A percentile compares a stretch with the other conserved stretches of the same genome.
phyloP scores from a whole-genome alignment of 768 basidiomycete species.

The Cubamyces lactineus region DNA sequence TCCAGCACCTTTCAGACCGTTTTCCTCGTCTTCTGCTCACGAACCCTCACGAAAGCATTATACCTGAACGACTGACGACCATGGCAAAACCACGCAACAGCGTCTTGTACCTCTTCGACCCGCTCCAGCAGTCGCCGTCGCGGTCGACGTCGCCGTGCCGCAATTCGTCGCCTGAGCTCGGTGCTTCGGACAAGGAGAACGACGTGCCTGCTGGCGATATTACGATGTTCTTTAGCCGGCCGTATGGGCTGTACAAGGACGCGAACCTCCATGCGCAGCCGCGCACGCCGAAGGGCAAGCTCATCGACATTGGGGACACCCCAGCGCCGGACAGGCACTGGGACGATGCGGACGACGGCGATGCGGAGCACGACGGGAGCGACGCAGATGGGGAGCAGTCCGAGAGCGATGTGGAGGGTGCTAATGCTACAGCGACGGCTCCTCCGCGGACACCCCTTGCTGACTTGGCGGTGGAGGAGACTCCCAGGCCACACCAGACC shows the following conservation, averaged over 20 bases:
- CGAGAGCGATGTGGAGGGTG: slow-evolving; percentile 11
- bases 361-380: slow-evolving; percentile 17
- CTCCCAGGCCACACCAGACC: slow-evolving; percentile 13
- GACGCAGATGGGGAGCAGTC: slow-evolving; percentile 19
- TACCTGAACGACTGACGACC: neutral
- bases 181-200: slow-evolving; percentile 40
- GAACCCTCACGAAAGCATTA: slow-evolving; percentile 13
- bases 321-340: slow-evolving; percentile 11
- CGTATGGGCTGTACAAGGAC: slow-evolving; percentile 26
- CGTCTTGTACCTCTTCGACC: slow-evolving; percentile 39
- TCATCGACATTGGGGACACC: slow-evolving; percentile 37
- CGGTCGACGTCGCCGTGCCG: slow-evolving; percentile 30
- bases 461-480: slow-evolving; percentile 28
- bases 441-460: slow-evolving; percentile 25
- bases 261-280: neutral
- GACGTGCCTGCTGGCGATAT: slow-evolving; percentile 31
- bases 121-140: slow-evolving; percentile 29
- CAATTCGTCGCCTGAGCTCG: slow-evolving; percentile 34
- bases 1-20: neutral
- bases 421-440: neutral
- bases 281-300: slow-evolving; percentile 33
- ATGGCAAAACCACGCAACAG: slow-evolving; percentile 36
- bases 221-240: slow-evolving; percentile 38
- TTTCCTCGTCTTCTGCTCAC: slow-evolving; percentile 9
- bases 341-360: slow-evolving; percentile 2